A percentile compares a stretch with the other conserved stretches of the same genome.
These are phyloP conservation scores for Candida arabinofermentans DNA, from an alignment of 805 yeast species.

Conservation along the genomic window DNA sequence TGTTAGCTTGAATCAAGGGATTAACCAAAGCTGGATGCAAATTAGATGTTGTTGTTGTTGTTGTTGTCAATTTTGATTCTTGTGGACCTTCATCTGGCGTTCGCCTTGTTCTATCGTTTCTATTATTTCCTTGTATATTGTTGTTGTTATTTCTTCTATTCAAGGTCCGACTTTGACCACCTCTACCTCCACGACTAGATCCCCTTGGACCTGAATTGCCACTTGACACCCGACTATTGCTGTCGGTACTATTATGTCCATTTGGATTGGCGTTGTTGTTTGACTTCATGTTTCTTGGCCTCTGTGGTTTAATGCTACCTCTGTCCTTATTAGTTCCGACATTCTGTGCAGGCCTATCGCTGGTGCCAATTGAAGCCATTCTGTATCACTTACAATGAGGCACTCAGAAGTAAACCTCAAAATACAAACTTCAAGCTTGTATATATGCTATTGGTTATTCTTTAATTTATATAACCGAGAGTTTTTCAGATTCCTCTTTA, in stretches of 20 bases:
- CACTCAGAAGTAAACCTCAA: too few relatives aligned
- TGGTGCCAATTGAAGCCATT: conserved; percentile 9
- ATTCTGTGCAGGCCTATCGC: conserved; percentile 18
- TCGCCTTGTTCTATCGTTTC: neutral
- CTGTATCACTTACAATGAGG: too few relatives aligned
- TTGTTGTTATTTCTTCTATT: neutral
- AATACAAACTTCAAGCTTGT: too few relatives aligned
- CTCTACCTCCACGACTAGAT: conserved; percentile 3
- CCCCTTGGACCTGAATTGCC: neutral
- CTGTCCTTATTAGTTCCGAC: neutral
- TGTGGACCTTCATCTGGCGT: neutral
- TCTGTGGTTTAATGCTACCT: neutral
- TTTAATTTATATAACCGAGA: too few relatives aligned
- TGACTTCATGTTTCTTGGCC: neutral
- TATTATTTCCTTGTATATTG: neutral
- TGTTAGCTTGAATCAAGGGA: neutral
- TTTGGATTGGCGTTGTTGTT: neutral
- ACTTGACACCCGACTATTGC: neutral
- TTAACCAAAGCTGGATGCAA: neutral
- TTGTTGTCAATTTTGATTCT: neutral
- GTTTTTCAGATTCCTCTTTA: too few relatives aligned
- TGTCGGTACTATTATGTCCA: neutral
- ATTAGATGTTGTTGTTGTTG: neutral
- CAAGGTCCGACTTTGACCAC: neutral
- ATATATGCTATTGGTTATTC: too few relatives aligned